Base-by-base conservation (phyloP, 495 filamentous ascomycete species). In the Penicillium lividum region DNA sequence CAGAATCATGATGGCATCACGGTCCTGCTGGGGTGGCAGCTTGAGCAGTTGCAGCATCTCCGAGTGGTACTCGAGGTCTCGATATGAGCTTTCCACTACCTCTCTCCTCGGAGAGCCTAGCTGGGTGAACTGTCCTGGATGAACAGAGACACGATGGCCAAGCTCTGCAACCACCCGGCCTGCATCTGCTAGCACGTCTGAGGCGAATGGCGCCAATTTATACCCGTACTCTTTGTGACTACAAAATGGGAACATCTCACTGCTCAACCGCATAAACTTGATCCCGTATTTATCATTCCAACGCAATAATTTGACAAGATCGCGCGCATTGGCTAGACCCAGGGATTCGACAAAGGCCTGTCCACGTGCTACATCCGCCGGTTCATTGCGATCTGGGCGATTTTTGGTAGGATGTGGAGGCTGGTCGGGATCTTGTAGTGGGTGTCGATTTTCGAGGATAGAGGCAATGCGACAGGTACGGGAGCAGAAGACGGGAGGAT, bases 201-300 rank as follows among this genome's bases (percentile, higher is more conserved):
- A 84, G 0, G 95, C 94, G 69, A 98, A 97, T 0, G 89, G 89
- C 0, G 87, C 88, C 10, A 97, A 79, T 60, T 86, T 89, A 67
- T 97, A 98, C 0, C 92, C 94, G 61, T 96, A 92, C 56, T 89
- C 87, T 28, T 80, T 79, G 62, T 97, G 92, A 50, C 89, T 93
- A 0, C 94, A 92, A 68, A 97, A 97, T 0, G 93, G 94, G 58
- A 97, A 97, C 90, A 97, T 97, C 66, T 96, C 94, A 62, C 89
- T 94, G 62, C 89, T 93, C 18, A 98, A 79, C 4, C 93, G 87
- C 80, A 98, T 81, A 70, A 98, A 95, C 66, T 89, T 94, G 74
- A 97, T 98, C 42, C 85, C 86, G 57, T 94, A 97, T 54, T 84
- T 86, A 58, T 97, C 91, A 67, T 98, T 97, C 94, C 94, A 98